Base-by-base conservation (phyloP, 805 yeast species). In the Teunomyces cretensis region DNA sequence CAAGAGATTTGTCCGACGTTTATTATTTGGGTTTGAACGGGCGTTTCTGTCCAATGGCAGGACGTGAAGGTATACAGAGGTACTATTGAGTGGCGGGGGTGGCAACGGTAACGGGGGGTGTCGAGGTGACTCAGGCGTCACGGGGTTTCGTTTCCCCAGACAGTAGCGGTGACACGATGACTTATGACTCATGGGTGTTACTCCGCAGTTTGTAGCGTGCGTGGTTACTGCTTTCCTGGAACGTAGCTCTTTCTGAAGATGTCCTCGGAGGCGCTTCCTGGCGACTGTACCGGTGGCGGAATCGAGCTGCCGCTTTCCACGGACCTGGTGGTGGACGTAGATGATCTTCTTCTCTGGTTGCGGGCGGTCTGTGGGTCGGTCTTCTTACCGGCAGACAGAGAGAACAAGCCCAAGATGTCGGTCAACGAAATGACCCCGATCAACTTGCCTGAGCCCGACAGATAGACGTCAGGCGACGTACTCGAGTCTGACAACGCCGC, bases 371-470 rank as follows among this genome's bases (percentile, higher is more conserved):
- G 81, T 3, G 99, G 98, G 60, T 92, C 97, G 17, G 88, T 83
- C 44, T 70, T 72, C 57, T 79, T 79, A 2, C 96, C 96, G 39
- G 55, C 62, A 15, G 65, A 54, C 54, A 83, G 77, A 7, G 96
- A 96, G 50, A 92, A 76, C 36, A 89, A 67, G 13, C 91, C 88
- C 41, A 94, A 69, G 28, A 92, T 84, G 65, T 92, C 99, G 0
- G 98, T 92, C 54, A 94, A 71, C 3, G 97, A 88, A 2, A 94
- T 83, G 19, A 94, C 98, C 33, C 98, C 98, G 44, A 88, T 80
- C 49, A 92, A 75, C 59, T 83, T 86, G 12, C 97, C 97, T 2
- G 88, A 81, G 2, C 88, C 80, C 42, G 83, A 72, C 36, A 84
- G 83, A 41, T 55, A 41, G 30, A 47, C 51, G 9, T 47, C 45